phyloP scores from a whole-genome alignment of 1,284 basidiomycete genomes.

The Ustilago lituana region DNA sequence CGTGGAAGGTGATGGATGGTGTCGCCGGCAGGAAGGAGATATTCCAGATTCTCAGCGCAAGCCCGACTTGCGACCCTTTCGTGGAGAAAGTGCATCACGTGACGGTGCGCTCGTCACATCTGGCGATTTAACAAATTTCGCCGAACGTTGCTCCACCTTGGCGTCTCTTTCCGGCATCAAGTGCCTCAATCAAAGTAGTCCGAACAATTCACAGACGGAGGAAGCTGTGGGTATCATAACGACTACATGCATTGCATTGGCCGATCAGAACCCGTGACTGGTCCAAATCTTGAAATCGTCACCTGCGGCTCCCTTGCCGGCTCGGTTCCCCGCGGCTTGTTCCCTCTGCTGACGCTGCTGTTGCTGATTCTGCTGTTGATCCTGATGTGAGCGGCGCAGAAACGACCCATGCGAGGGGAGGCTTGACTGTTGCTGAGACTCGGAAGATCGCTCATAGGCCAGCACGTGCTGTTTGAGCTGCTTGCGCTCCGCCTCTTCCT shows the following conservation, averaged over 20 bases:
- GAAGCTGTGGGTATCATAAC: too few species aligned
- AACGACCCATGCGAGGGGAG: constrained; percentile 6
- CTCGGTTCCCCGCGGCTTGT: background rate
- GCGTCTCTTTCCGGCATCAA: too few species aligned
- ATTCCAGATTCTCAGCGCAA: constrained; percentile 10
- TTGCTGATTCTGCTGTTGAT: constrained; percentile 12
- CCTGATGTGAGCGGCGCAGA: constrained; percentile 8
- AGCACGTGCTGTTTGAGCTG: constrained; percentile 64
- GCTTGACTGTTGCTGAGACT: constrained; percentile 14
- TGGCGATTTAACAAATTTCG: too few species aligned
- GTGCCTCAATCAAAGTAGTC: too few species aligned
- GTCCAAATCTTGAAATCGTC: constrained; percentile 43
- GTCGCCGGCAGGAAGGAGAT: constrained; percentile 16
- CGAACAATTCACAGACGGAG: too few species aligned
- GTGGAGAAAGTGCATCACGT: constrained; percentile 17
- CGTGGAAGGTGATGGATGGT: background rate
- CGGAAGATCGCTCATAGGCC: constrained; percentile 68
- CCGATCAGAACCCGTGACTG: constrained; percentile 28
- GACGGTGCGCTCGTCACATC: constrained; percentile 12
- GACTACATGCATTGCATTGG: too few species aligned
- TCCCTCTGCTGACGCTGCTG: constrained; percentile 14
- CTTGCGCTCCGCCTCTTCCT: constrained; percentile 58
- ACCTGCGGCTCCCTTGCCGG: constrained; percentile 2
- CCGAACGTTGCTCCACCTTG: too few species aligned
- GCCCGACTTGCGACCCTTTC: constrained; percentile 26